These are phyloP conservation scores for Coprinopsis cinerea DNA, from an alignment of 768 basidiomycete genomes.

Conservation along the genomic window DNA sequence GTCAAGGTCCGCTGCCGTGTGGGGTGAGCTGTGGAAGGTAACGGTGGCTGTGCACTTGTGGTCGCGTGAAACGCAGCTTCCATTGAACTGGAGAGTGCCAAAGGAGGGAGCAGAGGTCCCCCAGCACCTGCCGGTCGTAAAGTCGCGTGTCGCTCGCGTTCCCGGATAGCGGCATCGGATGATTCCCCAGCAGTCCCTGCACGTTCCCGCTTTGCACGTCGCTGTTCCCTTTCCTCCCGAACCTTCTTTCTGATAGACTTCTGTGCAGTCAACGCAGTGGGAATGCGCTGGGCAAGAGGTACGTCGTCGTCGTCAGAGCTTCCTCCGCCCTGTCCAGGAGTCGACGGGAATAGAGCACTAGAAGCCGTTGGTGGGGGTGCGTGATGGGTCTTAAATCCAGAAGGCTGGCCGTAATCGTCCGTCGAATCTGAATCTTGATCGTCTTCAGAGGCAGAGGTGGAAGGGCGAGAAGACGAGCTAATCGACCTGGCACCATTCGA, in stretches of 20 bases:
- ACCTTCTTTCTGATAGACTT: slow-evolving; percentile 71
- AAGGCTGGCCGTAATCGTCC: slow-evolving; percentile 4
- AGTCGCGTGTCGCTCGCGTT: slow-evolving; percentile 26
- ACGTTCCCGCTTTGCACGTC: slow-evolving; percentile 38
- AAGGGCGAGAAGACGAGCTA: not conserved
- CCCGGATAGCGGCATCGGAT: slow-evolving; percentile 12
- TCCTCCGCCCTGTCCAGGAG: not conserved
- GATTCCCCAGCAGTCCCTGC: slow-evolving; percentile 22
- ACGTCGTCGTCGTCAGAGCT: slow-evolving; percentile 61
- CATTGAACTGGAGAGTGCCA: slow-evolving; percentile 25
- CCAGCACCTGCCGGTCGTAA: slow-evolving; percentile 29
- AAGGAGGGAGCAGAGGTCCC: slow-evolving; percentile 8
- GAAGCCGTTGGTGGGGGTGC: slow-evolving; percentile 10
- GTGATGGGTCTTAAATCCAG: not conserved
- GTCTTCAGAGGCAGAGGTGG: not conserved
- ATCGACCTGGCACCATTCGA: not conserved
- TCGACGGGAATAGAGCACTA: slow-evolving; percentile 3
- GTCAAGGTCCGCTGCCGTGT: slow-evolving; percentile 39
- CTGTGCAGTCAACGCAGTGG: slow-evolving; percentile 78
- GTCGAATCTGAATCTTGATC: slow-evolving; percentile 9
- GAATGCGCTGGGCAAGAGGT: slow-evolving; percentile 78
- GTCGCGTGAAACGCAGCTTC: slow-evolving; percentile 34
- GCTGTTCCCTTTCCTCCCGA: slow-evolving; percentile 57
- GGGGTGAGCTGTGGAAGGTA: slow-evolving; percentile 8
- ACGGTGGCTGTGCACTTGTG: slow-evolving; percentile 10